phyloP scores from a whole-genome alignment of 306 rosid genomes.

The Gynostemma pentaphyllum region DNA sequence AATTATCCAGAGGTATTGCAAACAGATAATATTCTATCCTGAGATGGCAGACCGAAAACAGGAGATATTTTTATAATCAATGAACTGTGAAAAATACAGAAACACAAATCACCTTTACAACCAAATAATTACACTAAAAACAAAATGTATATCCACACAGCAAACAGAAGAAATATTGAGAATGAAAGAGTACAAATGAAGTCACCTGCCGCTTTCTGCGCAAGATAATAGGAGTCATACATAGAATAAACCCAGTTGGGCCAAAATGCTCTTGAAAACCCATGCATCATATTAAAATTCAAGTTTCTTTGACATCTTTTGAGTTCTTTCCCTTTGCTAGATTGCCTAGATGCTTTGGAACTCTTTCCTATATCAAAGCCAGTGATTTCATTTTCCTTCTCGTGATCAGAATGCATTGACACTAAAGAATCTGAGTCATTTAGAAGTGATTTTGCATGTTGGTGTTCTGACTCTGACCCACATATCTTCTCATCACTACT shows the following conservation, averaged over 20 bases:
- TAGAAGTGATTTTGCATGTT: slow-evolving; percentile 20
- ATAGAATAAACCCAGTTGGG: slow-evolving; percentile 84
- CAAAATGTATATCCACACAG: neutral
- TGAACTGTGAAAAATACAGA: neutral
- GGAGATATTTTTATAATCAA: slow-evolving; percentile 3
- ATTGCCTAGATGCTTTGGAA: slow-evolving; percentile 31
- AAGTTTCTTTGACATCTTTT: slow-evolving; percentile 21
- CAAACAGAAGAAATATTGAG: neutral
- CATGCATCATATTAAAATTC: slow-evolving; percentile 22
- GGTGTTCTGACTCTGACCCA: slow-evolving; percentile 32
- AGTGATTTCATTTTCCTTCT: slow-evolving; percentile 25
- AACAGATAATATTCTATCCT: neutral
- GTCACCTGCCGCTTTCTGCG: slow-evolving; percentile 76
- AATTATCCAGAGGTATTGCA: neutral
- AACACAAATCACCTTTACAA: neutral
- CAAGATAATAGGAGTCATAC: slow-evolving; percentile 84
- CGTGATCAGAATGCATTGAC: slow-evolving; percentile 25
- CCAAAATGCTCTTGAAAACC: slow-evolving; percentile 62
- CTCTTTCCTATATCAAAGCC: slow-evolving; percentile 29
- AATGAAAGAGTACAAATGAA: slow-evolving; percentile 9
- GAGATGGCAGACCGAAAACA: slow-evolving; percentile 1
- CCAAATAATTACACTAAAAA: neutral
- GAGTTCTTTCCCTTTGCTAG: slow-evolving; percentile 27
- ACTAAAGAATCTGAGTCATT: slow-evolving; percentile 31
- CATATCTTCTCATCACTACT: slow-evolving; percentile 35